These are phyloP conservation scores for Fistulinella cinereoalba DNA, from an alignment of 1,284 basidiomycete genomes.

Conservation along the genomic window DNA sequence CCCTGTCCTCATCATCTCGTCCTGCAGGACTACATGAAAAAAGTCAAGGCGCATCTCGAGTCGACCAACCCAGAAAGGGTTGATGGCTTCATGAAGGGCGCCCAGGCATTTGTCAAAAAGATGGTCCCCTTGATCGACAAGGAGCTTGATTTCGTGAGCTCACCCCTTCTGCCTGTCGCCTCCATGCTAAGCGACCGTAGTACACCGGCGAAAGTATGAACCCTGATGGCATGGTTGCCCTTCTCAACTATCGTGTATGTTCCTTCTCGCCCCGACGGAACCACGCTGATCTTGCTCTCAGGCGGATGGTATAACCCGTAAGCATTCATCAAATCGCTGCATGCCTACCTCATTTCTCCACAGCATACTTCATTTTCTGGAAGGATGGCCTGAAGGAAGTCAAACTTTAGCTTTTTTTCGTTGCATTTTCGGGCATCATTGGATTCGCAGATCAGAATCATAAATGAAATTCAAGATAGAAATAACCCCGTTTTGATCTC, in stretches of 20 bases:
- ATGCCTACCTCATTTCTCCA: slow-evolving; percentile 11
- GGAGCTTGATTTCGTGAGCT: slow-evolving; percentile 81
- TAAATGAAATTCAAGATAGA: slow-evolving; percentile 22
- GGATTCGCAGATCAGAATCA: slow-evolving; percentile 14
- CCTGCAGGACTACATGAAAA: slow-evolving; percentile 75
- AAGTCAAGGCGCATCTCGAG: slow-evolving; percentile 63
- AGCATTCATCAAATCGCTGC: slow-evolving; percentile 29
- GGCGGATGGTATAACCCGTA: slow-evolving; percentile 77
- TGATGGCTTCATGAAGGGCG: slow-evolving; percentile 81
- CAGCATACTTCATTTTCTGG: slow-evolving; percentile 94
- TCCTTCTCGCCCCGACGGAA: slow-evolving; percentile 1
- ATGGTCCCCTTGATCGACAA: slow-evolving; percentile 88
- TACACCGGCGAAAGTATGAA: slow-evolving; percentile 89
- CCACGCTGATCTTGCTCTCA: slow-evolving; percentile 23
- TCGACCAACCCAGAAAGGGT: slow-evolving; percentile 68
- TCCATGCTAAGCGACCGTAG: slow-evolving; percentile 37
- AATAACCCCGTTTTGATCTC: slow-evolving; percentile 19
- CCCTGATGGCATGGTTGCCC: slow-evolving; percentile 84
- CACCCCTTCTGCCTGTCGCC: neutral
- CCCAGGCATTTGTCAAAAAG: slow-evolving; percentile 80
- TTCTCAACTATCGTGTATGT: slow-evolving; percentile 79
- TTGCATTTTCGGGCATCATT: slow-evolving; percentile 2
- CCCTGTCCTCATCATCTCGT: slow-evolving; percentile 25
- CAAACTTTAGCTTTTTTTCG: slow-evolving; percentile 50
- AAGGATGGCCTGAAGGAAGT: slow-evolving; percentile 82